phyloP scores from a whole-genome alignment of 2,329 filamentous ascomycete species.

The Fusarium sp. region DNA sequence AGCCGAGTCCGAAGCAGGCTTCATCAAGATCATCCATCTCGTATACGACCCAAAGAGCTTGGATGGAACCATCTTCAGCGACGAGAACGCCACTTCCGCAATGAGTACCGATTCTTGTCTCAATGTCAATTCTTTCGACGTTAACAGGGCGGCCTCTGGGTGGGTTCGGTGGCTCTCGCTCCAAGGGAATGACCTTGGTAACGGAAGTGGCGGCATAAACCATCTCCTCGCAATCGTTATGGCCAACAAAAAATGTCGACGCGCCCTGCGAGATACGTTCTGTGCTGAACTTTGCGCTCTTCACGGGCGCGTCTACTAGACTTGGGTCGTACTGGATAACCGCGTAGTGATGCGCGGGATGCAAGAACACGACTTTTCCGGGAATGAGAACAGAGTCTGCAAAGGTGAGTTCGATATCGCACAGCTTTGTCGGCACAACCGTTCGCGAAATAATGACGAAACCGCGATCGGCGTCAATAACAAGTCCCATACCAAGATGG shows the following conservation, averaged over 20 bases:
- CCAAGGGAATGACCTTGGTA: conserved; percentile 94
- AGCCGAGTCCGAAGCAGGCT: conserved; percentile 78
- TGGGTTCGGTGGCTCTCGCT: conserved; percentile 90
- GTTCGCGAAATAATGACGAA: conserved; percentile 93
- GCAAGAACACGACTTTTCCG: conserved; percentile 93
- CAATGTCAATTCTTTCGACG: conserved; percentile 94
- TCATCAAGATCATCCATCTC: conserved; percentile 26
- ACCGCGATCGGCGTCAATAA: conserved; percentile 95
- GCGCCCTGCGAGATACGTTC: conserved; percentile 90
- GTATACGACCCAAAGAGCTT: conserved; percentile 95
- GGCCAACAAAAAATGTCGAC: conserved; percentile 94
- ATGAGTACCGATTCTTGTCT: conserved; percentile 88
- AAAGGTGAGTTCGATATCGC: conserved; percentile 94
- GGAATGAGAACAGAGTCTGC: conserved; percentile 97
- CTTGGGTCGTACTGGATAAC: conserved; percentile 94
- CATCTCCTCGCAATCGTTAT: conserved; percentile 93
- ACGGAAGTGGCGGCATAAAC: conserved; percentile 94
- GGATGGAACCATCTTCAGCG: conserved; percentile 87
- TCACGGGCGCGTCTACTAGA: conserved; percentile 89
- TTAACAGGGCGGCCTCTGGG: conserved; percentile 95
- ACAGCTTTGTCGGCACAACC: conserved; percentile 94
- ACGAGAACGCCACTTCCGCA: conserved; percentile 94
- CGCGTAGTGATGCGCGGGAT: conserved; percentile 95
- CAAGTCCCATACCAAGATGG: conserved; percentile 93
- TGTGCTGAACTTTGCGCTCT: conserved; percentile 84